phyloP scores from a whole-genome alignment of 2,329 filamentous ascomycete species.

The Fusarium poae region DNA sequence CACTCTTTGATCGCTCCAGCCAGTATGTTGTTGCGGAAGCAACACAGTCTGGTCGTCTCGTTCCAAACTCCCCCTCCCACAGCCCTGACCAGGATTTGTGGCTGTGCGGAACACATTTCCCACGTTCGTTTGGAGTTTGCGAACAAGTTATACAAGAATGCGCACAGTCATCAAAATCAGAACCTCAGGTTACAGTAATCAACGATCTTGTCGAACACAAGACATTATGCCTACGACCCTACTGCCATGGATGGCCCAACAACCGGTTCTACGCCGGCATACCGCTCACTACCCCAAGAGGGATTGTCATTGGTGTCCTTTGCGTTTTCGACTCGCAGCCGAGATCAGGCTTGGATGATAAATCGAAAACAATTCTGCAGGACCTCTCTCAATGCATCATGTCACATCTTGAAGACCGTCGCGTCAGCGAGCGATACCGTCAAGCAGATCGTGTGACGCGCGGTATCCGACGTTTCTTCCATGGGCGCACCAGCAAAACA shows the following conservation, averaged over 20 bases:
- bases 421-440: background rate
- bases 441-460: background rate
- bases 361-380: background rate
- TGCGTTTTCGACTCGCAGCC: slow-evolving; percentile 1
- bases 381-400: background rate
- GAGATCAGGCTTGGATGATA: background rate
- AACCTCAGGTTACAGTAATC: background rate
- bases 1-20: background rate
- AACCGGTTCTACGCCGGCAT: slow-evolving; percentile 3
- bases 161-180: rapidly evolving
- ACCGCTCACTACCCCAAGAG: background rate
- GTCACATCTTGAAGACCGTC: background rate
- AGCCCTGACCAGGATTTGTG: background rate
- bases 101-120: background rate
- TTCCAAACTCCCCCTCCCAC: background rate
- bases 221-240: background rate
- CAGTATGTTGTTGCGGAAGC: slow-evolving; percentile 12
- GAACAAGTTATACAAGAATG: background rate
- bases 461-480: background rate
- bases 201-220: background rate
- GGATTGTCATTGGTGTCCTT: background rate
- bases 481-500: background rate
- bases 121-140: slow-evolving; percentile 11
- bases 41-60: background rate
- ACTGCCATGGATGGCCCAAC: slow-evolving; percentile 3